Evolutionary conservation across 306 rosid species (phyloP).

Genomic region (Malus domestica): ASM211411v1 NC_041797.1:4671001-4671500

Average conservation of each 20-base stretch:
- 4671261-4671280: background rate
- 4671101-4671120: background rate
- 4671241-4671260: conserved; percentile 33
- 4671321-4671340: background rate
- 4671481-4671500: background rate
- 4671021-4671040: conserved; percentile 63
- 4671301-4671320: background rate
- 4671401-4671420: background rate
- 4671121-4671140: background rate
- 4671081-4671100: conserved; percentile 31
- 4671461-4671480: background rate
- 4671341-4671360: background rate
- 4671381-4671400: background rate
- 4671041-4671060: conserved; percentile 43
- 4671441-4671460: background rate
- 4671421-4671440: background rate
- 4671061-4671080: conserved; percentile 32
- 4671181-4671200: conserved; percentile 35
- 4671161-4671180: background rate
- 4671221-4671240: conserved; percentile 27
- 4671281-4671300: background rate
- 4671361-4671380: background rate
- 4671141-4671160: background rate
- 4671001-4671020: conserved; percentile 53
- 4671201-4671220: conserved; percentile 20